Conservation (phyloP, 2,329 filamentous ascomycete genomes). For the Talaromyces albobiverticillius region DNA sequence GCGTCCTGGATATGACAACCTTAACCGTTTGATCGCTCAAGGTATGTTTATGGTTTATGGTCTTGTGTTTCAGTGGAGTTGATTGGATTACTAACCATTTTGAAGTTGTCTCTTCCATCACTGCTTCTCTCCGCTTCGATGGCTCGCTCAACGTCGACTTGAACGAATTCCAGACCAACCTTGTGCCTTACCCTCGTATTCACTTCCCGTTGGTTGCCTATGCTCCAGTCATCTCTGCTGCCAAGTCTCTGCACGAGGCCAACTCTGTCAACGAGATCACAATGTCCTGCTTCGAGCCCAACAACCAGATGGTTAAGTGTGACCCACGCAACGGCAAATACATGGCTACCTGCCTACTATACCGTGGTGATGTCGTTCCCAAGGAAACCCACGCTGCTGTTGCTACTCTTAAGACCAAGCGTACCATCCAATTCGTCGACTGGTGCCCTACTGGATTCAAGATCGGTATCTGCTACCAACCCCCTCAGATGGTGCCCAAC, state of each 20-base stretch:
- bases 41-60: conserved; percentile 9
- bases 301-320: conserved; percentile 99
- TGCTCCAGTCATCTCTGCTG: conserved; percentile 86
- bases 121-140: conserved; percentile 95
- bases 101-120: conserved; percentile 90
- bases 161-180: conserved; percentile 99
- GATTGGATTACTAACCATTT: conserved; percentile 45
- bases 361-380: conserved; percentile 96
- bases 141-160: conserved; percentile 98
- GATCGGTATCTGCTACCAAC: conserved; percentile 99
- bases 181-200: conserved; percentile 97
- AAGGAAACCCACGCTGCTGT: conserved; percentile 92
- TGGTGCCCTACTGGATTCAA: conserved; percentile 99
- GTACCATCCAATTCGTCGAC: conserved; percentile 98
- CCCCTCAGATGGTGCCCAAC: conserved; percentile 91
- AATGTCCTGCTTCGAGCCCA: conserved; percentile 98
- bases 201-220: conserved; percentile 99
- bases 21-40: conserved; percentile 98
- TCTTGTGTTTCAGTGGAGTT: conserved; percentile 7
- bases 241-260: conserved; percentile 95
- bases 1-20: conserved; percentile 96
- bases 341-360: conserved; percentile 97
- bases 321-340: conserved; percentile 99
- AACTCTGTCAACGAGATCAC: conserved; percentile 98
- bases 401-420: conserved; percentile 97